Evolutionary conservation across 176 grass and related monocot species (phyloP), one percentile per base, ranked within the genome.

Genomic region (Oryza longistaminata): DNA sequence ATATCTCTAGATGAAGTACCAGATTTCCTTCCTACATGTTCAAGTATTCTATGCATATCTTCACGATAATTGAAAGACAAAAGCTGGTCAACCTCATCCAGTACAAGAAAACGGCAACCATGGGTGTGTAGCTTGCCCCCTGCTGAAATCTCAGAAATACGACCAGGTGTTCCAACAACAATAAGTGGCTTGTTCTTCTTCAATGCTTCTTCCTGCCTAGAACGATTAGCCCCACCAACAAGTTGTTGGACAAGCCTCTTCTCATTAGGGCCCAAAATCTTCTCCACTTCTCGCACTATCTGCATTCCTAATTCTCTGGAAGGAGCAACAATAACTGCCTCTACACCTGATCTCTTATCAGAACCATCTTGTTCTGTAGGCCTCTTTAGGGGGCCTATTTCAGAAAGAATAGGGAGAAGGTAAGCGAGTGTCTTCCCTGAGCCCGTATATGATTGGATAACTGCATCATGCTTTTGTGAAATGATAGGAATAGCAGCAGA

Each of bases 221-320:
- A 93, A n/a, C 91, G 82, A 55, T 98, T 98, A 68, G 96, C 96
- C 42, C 96, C 96, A 0, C 96, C 96, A 26, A 98, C 93, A 70
- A 98, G 93, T 70, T 98, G 93, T 74, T 98, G 93, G 64, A 98
- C 91, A 27, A 93, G 77, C 83, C 88, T 98, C 75, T 90, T 98
- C 82, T 95, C 87, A 85, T 82, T 73, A 66, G 88, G 91, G 42
- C 93, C 96, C 73, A 98, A 77, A 71, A 98, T 72, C 74, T 91
- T 95, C 60, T 95, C 89, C 22, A 93, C 89, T 73, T 95, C 96
- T 81, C 96, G 78, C 65, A 98, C 91, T 80, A 98, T 98, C 83
- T 98, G 96, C 93, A 98, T 98, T 31, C 87, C 93, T 42, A 98
- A 82, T 77, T 98, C 96, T 84, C 96, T 95, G 15, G 93, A 98